Conservation (phyloP, 2,329 filamentous ascomycete genomes). For the Calonectria hongkongensis region DNA sequence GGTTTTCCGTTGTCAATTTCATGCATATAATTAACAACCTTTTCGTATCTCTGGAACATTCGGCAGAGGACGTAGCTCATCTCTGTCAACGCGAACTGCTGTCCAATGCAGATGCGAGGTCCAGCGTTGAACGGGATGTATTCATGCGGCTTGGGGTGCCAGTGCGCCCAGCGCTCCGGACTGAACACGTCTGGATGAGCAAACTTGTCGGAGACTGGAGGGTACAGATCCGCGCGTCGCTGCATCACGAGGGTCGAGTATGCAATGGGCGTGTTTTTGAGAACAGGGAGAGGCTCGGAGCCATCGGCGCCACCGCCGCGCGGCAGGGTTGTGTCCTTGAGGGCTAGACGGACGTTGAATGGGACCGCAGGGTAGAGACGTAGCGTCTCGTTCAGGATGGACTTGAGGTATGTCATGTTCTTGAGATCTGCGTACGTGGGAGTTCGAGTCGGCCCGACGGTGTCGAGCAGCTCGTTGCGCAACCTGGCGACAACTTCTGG, state of each 20-base stretch:
- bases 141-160: conserved; percentile 80
- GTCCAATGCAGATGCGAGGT: conserved; percentile 84
- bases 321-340: conserved; percentile 85
- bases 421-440: conserved; percentile 89
- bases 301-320: conserved; percentile 80
- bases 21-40: conserved; percentile 75
- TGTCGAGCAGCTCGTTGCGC: conserved; percentile 81
- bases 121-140: conserved; percentile 87
- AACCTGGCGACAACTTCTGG: conserved; percentile 81
- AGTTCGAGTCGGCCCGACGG: conserved; percentile 76
- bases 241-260: conserved; percentile 86
- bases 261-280: conserved; percentile 78
- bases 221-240: conserved; percentile 78
- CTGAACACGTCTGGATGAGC: conserved; percentile 71
- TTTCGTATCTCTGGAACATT: conserved; percentile 82
- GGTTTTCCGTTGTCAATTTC: conserved; percentile 73
- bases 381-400: conserved; percentile 85
- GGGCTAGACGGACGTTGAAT: conserved; percentile 84
- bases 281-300: conserved; percentile 76
- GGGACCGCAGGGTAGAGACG: conserved; percentile 87
- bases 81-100: conserved; percentile 88
- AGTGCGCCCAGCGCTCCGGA: conserved; percentile 80
- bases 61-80: conserved; percentile 83
- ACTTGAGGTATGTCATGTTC: conserved; percentile 87
- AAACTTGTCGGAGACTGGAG: conserved; percentile 66